A percentile compares a stretch with the other conserved stretches of the same genome.
phyloP scores from a whole-genome alignment of 2,329 filamentous ascomycete species.

The Basipetospora chlamydospora region DNA sequence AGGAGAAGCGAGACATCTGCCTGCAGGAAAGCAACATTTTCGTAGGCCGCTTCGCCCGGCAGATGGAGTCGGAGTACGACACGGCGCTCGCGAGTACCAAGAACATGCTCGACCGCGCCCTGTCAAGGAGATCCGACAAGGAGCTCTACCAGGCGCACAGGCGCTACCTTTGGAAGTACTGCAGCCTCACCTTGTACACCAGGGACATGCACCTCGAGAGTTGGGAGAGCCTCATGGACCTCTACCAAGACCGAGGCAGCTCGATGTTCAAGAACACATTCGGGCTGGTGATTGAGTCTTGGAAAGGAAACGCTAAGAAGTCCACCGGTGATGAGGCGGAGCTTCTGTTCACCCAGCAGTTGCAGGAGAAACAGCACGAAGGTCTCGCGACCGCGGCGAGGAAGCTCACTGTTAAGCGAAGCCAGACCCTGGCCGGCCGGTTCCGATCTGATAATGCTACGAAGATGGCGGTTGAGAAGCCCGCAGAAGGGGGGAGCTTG shows the following conservation, averaged over 20 bases:
- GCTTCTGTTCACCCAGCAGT: slow-evolving; percentile 73
- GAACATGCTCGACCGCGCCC: slow-evolving; percentile 44
- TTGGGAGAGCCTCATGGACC: slow-evolving; percentile 66
- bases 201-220: slow-evolving; percentile 69
- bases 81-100: slow-evolving; percentile 57
- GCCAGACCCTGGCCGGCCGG: slow-evolving; percentile 68
- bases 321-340: slow-evolving; percentile 64
- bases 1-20: slow-evolving; percentile 89
- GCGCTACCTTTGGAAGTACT: slow-evolving; percentile 72
- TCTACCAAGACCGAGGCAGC: slow-evolving; percentile 66
- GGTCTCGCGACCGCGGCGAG: slow-evolving; percentile 61
- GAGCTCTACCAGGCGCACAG: slow-evolving; percentile 59
- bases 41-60: slow-evolving; percentile 63
- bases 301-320: slow-evolving; percentile 69
- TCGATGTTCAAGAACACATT: slow-evolving; percentile 74
- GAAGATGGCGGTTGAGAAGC: slow-evolving; percentile 37
- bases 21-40: slow-evolving; percentile 61
- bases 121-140: slow-evolving; percentile 55
- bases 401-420: slow-evolving; percentile 87
- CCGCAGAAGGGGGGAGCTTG: slow-evolving; percentile 49
- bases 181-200: slow-evolving; percentile 74
- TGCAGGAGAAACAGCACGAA: slow-evolving; percentile 75
- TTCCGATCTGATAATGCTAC: slow-evolving; percentile 50
- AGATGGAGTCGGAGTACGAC: slow-evolving; percentile 70
- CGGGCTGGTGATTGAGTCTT: slow-evolving; percentile 58